Evolutionary conservation across 352 stramenopile genomes (phyloP), one percentile per base, ranked within the genome.

Genomic region (Elongisporangium anandrum): DNA sequence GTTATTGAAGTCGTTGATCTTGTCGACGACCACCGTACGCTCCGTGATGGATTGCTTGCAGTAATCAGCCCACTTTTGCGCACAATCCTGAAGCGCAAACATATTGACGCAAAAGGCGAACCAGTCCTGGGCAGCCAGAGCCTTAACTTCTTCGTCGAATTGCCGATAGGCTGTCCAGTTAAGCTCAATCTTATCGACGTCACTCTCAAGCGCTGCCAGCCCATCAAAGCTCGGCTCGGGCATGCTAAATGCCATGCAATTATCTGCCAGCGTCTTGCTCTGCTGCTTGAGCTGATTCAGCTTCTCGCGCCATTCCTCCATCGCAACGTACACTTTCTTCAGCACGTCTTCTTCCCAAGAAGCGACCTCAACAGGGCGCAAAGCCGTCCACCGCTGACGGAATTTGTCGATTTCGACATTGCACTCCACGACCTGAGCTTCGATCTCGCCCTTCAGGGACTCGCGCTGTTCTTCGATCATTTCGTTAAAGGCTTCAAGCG

Each of bases 401-500:
- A 98, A 97, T 60, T 96, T 95, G 54, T 95, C 87, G 38, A 98
- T 90, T 20, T 90, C 77, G 34, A 92, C 60, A 65, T 96, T 94
- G 52, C 90, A 94, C 17, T 96, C 84, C 2, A 96, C 79, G 19
- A 97, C 85, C 23, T 97, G 79, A 5, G 80, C 65, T 56, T 97
- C 87, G 22, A 98, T 78, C 53, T 96, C 82, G 21, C 73, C 80
- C 58, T 97, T 98, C 2, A 98, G 69, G 50, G 76, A 92, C 59
- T 97, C 88, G 1, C 96, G 90, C 52, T 98, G 90, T 53, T 98
- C 90, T 39, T 97, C 88, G 50, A 98, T 94, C 86, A 98, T 97
- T 53, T 97, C 92, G 56, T 97, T 96, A 63, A 98, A 98, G 26
- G 93, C 95, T 59, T 98, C 94, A 0, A 98, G 75, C 17, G 88